Base-by-base conservation (phyloP, 768 basidiomycete genomes). In the Tephrocybe sp. region DNA sequence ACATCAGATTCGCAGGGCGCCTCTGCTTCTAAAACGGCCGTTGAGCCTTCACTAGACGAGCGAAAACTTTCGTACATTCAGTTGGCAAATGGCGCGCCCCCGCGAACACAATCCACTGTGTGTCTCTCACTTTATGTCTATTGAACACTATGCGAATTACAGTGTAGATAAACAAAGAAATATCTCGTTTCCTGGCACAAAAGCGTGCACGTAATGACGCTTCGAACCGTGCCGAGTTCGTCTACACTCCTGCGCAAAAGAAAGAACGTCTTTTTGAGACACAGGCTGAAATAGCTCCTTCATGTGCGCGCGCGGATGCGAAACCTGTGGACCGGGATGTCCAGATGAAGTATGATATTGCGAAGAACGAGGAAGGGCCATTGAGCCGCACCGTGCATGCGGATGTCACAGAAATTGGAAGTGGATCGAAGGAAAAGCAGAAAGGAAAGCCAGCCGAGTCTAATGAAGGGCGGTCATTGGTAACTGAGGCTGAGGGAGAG, bases 291-390 rank as follows among this genome's bases (percentile, higher is more conserved):
- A 56, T 65, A 6, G 33, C 45, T 14, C 59, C 73, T 2, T 86
- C 87, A 3, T 92, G 89, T 58, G 89, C 89, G 11, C 81, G 89
- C 8, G 78, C 80, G 3, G 86, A 90, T 52, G 84, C 88, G 32
- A 87, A 82, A 61, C 69, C 76, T 0, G 67, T 89, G 30, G 80
- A 92, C 63, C 72, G 90, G 34, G 86, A 89, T 49, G 69, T 80
- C 1, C 90, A 92, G 60, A 89, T 92, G 75, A 88, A 87, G 63
- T 92, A 91, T 56, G 90, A 92, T 63, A 87, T 92, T 54, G 85
- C 85, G n/a, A 89, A 83, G 67, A 90, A 92, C 54, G 84, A 83
- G 48, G 87, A 87, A 33, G 89, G 89, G 0, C 88, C 89, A 1
- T 69, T 92, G 38, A 75, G 79, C 26, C 74, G 81, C 58, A 89